Percentiles rank a stretch among this genome's conserved stretches.
phyloP scores from a whole-genome alignment of 371 early-diverging fungal species.

The Mortierella sp. region DNA sequence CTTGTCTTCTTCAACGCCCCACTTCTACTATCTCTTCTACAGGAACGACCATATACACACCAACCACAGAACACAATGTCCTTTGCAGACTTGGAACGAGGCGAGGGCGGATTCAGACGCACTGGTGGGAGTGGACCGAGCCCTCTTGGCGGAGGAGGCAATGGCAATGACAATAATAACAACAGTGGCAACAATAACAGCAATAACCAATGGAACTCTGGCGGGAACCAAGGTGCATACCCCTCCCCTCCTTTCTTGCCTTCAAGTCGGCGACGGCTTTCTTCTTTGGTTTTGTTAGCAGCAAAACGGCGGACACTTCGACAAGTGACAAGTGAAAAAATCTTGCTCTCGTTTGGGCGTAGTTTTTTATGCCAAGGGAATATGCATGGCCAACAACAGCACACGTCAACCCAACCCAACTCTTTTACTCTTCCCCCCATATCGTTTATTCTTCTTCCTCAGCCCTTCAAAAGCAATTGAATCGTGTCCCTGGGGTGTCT shows the following conservation, averaged over 20 bases:
- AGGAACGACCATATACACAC: conserved; percentile 1
- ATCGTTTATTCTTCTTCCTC: too few species aligned
- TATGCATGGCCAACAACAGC: too few species aligned
- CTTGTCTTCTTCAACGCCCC: neutral
- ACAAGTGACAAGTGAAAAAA: neutral
- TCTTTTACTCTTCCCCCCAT: too few species aligned
- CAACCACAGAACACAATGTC: conserved; percentile 36
- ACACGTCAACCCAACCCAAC: too few species aligned
- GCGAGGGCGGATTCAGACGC: conserved; percentile 41
- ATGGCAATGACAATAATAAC: conserved; percentile 27
- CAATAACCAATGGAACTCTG: conserved; percentile 26
- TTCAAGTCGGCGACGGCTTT: neutral
- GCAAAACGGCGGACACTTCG: neutral
- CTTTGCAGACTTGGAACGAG: conserved; percentile 55
- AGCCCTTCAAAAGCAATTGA: too few species aligned
- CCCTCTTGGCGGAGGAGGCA: conserved; percentile 26
- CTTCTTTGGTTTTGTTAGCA: neutral
- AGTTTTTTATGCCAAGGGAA: neutral
- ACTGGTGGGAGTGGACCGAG: conserved; percentile 21
- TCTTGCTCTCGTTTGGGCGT: conserved; percentile 4
- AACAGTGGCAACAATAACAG: conserved; percentile 22
- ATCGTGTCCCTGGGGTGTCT: too few species aligned
- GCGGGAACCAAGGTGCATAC: conserved; percentile 15
- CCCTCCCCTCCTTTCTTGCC: neutral
- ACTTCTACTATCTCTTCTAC: neutral